Evolutionary conservation across 1,139 yeast species (phyloP).

Genomic region (Diutina rugosa): DNA sequence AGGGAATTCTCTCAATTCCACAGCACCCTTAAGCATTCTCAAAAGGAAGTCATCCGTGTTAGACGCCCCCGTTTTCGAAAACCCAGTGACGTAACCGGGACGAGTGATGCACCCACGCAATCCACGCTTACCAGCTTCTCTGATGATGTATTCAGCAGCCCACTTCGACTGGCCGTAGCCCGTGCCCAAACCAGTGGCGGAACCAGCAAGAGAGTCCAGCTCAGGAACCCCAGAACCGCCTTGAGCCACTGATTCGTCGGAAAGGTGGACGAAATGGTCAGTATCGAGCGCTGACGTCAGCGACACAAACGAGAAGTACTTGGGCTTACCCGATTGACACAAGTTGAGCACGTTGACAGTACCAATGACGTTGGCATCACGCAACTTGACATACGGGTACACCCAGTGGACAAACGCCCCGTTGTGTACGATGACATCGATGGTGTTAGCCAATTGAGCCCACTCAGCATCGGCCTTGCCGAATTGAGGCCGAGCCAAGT

Average conservation of each 20-base stretch:
- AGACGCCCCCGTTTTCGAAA: conserved; percentile 68
- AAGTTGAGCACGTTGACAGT: conserved; percentile 76
- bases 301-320: conserved; percentile 81
- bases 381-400: conserved; percentile 77
- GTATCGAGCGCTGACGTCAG: conserved; percentile 90
- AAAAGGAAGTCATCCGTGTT: conserved; percentile 94
- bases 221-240: conserved; percentile 72
- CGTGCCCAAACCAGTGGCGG: conserved; percentile 67
- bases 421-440: conserved; percentile 85
- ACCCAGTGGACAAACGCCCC: conserved; percentile 99
- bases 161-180: conserved; percentile 98
- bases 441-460: conserved; percentile 37
- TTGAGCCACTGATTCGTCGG: conserved; percentile 52
- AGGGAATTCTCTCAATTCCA: conserved; percentile 77
- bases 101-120: conserved; percentile 80
- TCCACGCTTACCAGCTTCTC: conserved; percentile 81
- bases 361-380: conserved; percentile 89
- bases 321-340: conserved; percentile 73
- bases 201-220: conserved; percentile 70
- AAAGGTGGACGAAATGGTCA: conserved; percentile 61
- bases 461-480: conserved; percentile 55
- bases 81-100: conserved; percentile 95
- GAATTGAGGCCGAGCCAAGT: conserved; percentile 56
- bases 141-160: conserved; percentile 85
- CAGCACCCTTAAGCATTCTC: conserved; percentile 89